Base-by-base conservation (phyloP, 352 stramenopile genomes). In the Thalassiosira gravida region DNA sequence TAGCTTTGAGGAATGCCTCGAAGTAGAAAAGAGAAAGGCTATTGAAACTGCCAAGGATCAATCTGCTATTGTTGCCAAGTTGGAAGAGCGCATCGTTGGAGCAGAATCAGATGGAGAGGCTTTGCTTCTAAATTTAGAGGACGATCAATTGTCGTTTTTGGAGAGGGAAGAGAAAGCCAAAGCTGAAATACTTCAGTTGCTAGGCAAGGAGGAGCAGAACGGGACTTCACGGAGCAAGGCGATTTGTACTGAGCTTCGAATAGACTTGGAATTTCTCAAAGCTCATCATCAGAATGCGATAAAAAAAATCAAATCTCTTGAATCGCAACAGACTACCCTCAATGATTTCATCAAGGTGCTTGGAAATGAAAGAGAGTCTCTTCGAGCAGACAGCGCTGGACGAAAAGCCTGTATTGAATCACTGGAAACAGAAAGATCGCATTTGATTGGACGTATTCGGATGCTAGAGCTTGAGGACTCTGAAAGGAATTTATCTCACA, bases 101-200 rank as follows among this genome's bases (percentile, higher is more conserved):
- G 27, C 44, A 11, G 53, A 79, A 73, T 58, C 61, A 39, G 59
- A 73, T 37, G 27, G 70, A 59, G 62, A 62, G 42, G 52, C 11
- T 53, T 20, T 27, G 22, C 67, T 16, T 68, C 67, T 61, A 58
- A 27, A 76, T 9, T 25, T 68, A 24, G 42, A 76, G 8, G 16
- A 49, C 8, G 16, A 49, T n/a, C 42, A 20, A 49, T 49, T 20
- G 16, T 49, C 42, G 8, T 3, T 6, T 20, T 13, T 49, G 8
- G 16, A 3, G 8, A 49, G 3, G 2, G 42, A 49, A 14, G 42
- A 11, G 2, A 44, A 47, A n/a, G 55, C 24, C 22, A 47, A 44
- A 2, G 18, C 8, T 44, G 55, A 67, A 27, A 30, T 30, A 20
- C 37, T 16, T 35, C 44, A 20, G 44, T 73, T 53, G 64, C 35